Percentiles rank a stretch among this genome's conserved stretches.
Evolutionary conservation across 1,139 yeast species (phyloP).

Genomic region (Yamadazyma blattariae): DNA sequence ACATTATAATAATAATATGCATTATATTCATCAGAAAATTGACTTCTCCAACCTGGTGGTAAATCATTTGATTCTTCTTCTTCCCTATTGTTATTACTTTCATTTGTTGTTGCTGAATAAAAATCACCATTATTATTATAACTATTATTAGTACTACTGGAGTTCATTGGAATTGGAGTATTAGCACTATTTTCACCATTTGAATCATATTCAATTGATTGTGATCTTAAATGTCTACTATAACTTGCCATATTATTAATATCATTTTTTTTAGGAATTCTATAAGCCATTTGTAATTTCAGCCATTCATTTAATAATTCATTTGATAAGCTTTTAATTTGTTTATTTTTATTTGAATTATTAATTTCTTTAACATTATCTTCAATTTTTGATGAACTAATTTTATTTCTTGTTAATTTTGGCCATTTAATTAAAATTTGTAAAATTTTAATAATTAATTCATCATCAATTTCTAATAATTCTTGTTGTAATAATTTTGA

Average conservation of each 20-base stretch:
- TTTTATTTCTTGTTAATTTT: slow-evolving; percentile 73
- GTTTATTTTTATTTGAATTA: slow-evolving; percentile 24
- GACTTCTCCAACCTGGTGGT: slow-evolving; percentile 55
- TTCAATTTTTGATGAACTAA: slow-evolving; percentile 77
- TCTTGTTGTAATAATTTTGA: slow-evolving; percentile 49
- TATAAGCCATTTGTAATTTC: slow-evolving; percentile 71
- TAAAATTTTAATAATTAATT: slow-evolving; percentile 48
- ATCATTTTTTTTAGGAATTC: slow-evolving; percentile 58
- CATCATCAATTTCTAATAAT: slow-evolving; percentile 29
- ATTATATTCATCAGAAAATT: slow-evolving; percentile 31
- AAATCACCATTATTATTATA: slow-evolving; percentile 4
- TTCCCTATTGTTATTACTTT: too few species aligned
- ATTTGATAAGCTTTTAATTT: slow-evolving; percentile 35
- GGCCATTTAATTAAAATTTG: slow-evolving; percentile 74
- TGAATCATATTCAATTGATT: slow-evolving; percentile 11
- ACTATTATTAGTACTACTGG: background rate
- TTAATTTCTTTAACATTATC: slow-evolving; percentile 51
- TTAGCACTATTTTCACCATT: background rate
- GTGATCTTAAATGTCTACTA: slow-evolving; percentile 22
- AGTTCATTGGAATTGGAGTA: background rate
- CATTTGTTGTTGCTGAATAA: background rate
- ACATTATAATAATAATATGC: slow-evolving; percentile 56
- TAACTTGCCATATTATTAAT: slow-evolving; percentile 6
- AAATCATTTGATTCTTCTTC: slow-evolving; percentile 26
- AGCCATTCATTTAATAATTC: slow-evolving; percentile 68